phyloP scores from a whole-genome alignment of 345 rosid species.

The Combretum micranthum region DNA sequence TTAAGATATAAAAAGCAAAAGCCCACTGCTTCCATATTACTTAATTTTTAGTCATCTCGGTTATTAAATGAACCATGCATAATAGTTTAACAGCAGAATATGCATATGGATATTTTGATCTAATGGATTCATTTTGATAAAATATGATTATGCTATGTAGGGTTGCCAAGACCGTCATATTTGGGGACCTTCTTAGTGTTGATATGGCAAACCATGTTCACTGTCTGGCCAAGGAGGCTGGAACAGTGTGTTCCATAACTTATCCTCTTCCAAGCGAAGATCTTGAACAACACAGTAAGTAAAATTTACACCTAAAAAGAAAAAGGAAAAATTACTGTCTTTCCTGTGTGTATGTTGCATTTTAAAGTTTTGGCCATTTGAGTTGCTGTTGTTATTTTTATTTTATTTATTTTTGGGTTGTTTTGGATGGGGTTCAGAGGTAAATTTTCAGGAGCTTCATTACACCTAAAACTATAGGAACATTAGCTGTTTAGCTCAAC shows the following conservation, averaged over 20 bases:
- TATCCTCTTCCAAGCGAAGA: slow-evolving; percentile 77
- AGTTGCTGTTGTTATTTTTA: neutral
- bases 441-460: too few species aligned
- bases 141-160: slow-evolving; percentile 30
- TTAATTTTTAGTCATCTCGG: too few species aligned
- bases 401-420: neutral
- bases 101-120: neutral
- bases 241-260: slow-evolving; percentile 67
- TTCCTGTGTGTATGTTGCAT: neutral
- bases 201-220: slow-evolving; percentile 74
- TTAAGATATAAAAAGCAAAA: too few species aligned
- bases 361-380: neutral
- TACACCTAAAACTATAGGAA: too few species aligned
- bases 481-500: too few species aligned
- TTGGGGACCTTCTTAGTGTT: slow-evolving; percentile 71
- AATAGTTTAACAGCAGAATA: neutral
- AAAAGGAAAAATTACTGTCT: too few species aligned
- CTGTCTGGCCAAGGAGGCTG: slow-evolving; percentile 48
- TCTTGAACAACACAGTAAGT: slow-evolving; percentile 65
- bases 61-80: neutral
- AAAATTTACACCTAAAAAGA: too few species aligned
- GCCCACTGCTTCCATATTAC: neutral
- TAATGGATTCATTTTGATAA: slow-evolving; percentile 1
- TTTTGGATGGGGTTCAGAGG: too few species aligned
- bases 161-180: slow-evolving; percentile 85